Conservation (phyloP, 129 eudicot species). For the Oenanthe sinensis region DNA sequence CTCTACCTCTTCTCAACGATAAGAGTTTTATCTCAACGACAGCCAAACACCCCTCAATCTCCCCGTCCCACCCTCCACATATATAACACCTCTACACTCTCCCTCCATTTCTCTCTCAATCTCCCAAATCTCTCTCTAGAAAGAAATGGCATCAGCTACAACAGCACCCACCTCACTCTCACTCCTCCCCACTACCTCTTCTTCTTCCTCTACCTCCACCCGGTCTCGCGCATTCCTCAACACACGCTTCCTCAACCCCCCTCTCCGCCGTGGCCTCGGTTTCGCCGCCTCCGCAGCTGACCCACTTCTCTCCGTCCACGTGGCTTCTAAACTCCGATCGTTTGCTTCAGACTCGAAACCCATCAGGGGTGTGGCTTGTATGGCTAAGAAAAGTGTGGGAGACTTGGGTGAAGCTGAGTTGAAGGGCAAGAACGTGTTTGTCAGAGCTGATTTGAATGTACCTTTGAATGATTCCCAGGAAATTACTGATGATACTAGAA, state of each 20-base stretch:
- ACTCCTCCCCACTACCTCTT: conserved; percentile 30
- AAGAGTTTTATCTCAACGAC: conserved; percentile 26
- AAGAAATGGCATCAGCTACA: conserved; percentile 64
- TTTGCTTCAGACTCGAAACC: conserved; percentile 30
- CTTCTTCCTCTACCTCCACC: conserved; percentile 37
- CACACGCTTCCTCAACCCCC: conserved; percentile 47
- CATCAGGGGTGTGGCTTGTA: conserved; percentile 30
- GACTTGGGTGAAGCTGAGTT: conserved; percentile 52
- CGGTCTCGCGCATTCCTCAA: conserved; percentile 24
- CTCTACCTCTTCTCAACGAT: conserved; percentile 72
- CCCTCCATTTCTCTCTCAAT: conserved; percentile 20
- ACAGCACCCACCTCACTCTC: conserved; percentile 53
- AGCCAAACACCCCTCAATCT: conserved; percentile 1
- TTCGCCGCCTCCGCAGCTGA: conserved; percentile 41
- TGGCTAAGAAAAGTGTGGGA: conserved; percentile 86
- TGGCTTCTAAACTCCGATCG: conserved; percentile 54
- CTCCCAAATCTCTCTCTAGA: conserved; percentile 2
- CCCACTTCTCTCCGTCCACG: conserved; percentile 36
- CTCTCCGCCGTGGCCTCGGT: conserved; percentile 44
- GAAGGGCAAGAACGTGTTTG: conserved; percentile 72
- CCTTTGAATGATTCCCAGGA: conserved; percentile 52
- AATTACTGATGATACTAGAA: conserved; percentile 62
- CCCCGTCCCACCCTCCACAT: conserved; percentile 6
- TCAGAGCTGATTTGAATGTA: conserved; percentile 57
- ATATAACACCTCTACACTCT: conserved; percentile 16